A percentile compares a stretch with the other conserved stretches of the same genome.
Evolutionary conservation across 345 rosid genomes (phyloP).

Genomic region (Gossypium bickii): DNA sequence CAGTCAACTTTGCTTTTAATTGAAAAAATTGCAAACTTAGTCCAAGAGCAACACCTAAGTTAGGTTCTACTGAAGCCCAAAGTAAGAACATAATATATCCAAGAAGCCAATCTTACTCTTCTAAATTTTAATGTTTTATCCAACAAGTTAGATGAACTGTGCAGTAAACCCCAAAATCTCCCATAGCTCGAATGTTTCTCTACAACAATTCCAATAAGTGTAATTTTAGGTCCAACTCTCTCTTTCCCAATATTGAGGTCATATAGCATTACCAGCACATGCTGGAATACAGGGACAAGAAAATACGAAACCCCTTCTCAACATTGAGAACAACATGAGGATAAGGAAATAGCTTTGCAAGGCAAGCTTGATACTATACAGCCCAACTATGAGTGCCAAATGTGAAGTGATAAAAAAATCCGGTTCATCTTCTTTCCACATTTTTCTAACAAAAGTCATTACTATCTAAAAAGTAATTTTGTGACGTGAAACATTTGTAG

Average conservation of each 20-base stretch:
- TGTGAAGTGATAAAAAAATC: not conserved
- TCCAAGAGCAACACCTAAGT: not conserved
- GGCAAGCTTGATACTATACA: not conserved
- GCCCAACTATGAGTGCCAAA: not conserved
- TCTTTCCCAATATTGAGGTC: not conserved
- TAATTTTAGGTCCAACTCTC: not conserved
- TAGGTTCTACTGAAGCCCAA: not conserved
- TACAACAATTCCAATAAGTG: not conserved
- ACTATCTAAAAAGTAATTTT: not conserved
- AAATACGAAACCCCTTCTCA: not conserved
- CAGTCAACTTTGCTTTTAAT: not conserved
- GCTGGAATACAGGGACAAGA: not conserved
- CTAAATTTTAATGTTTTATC: not conserved
- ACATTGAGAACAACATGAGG: not conserved
- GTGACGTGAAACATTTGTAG: not conserved
- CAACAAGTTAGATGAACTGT: not conserved
- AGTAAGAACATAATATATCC: not conserved
- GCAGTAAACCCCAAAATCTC: not conserved
- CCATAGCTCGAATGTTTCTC: not conserved
- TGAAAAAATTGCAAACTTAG: not conserved
- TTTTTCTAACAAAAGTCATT: not conserved
- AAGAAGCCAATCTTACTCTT: not conserved
- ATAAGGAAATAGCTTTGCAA: not conserved
- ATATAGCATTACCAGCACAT: not conserved
- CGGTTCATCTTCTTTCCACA: not conserved